Conservation (phyloP, 2,329 filamentous ascomycete species). For the Ophiognomonia clavigignenti-juglandacearum region DNA sequence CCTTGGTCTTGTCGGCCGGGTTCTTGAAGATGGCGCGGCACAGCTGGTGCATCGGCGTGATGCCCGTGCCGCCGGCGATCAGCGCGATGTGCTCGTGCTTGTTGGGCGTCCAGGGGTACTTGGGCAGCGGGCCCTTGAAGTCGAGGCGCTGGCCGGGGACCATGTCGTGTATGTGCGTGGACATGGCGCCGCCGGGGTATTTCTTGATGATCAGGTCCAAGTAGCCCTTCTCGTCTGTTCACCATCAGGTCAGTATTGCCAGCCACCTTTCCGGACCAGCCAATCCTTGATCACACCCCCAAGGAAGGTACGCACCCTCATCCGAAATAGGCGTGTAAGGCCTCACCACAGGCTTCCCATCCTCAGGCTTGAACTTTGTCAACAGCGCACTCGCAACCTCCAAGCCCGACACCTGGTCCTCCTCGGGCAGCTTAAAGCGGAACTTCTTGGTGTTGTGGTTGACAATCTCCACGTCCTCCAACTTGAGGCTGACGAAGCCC, state of each 20-base stretch:
- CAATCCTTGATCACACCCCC: too few relatives aligned
- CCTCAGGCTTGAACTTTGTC: conserved; percentile 85
- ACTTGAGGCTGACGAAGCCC: conserved; percentile 77
- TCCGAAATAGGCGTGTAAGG: conserved; percentile 93
- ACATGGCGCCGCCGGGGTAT: conserved; percentile 91
- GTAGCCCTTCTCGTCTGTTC: conserved; percentile 66
- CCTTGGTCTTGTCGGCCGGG: conserved; percentile 94
- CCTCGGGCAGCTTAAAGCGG: conserved; percentile 80
- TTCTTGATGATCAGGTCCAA: conserved; percentile 88
- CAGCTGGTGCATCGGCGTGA: conserved; percentile 98
- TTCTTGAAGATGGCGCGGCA: conserved; percentile 90
- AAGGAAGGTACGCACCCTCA: conserved; percentile 52
- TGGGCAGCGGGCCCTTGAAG: conserved; percentile 93
- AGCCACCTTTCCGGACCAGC: too few relatives aligned
- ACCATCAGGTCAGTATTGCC: background rate
- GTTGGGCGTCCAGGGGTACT: conserved; percentile 85
- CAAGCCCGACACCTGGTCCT: conserved; percentile 79
- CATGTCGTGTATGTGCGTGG: conserved; percentile 79
- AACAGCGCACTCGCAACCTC: conserved; percentile 79
- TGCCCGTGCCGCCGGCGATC: conserved; percentile 92
- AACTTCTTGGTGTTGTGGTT: conserved; percentile 96
- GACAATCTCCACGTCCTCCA: conserved; percentile 72
- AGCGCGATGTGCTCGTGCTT: conserved; percentile 87
- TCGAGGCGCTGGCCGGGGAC: conserved; percentile 75
- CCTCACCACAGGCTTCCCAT: conserved; percentile 79